Conservation (phyloP, 1,284 basidiomycete genomes). For the Cryptococcus sp. region DNA sequence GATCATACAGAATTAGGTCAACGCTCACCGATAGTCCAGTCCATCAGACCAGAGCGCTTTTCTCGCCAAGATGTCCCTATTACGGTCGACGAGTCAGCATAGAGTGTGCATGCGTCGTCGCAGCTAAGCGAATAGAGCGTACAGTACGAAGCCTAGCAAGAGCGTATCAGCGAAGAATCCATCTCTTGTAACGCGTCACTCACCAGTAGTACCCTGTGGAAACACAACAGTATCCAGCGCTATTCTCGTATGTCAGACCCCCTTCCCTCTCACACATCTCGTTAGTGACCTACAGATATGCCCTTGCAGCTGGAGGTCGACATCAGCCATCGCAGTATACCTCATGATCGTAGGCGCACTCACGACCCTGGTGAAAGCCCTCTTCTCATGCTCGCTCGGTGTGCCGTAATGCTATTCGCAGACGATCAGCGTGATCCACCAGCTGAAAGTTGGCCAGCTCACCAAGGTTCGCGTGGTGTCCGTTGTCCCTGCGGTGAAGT, state of each 20-base stretch:
- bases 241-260: conserved; percentile 13
- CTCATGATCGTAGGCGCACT: conserved; percentile 13
- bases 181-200: neutral
- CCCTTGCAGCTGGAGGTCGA: conserved; percentile 69
- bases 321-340: neutral
- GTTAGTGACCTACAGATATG: conserved; percentile 63
- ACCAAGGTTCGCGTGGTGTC: conserved; percentile 90
- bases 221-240: conserved; percentile 74
- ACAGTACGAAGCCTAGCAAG: conserved; percentile 37
- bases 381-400: conserved; percentile 77
- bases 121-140: conserved; percentile 4
- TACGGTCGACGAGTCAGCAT: conserved; percentile 13
- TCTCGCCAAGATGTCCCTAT: conserved; percentile 80
- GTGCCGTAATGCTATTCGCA: conserved; percentile 79
- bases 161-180: too few relatives aligned
- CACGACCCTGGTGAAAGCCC: conserved; percentile 83
- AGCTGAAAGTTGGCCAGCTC: conserved; percentile 23
- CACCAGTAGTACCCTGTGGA: conserved; percentile 81
- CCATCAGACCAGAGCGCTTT: conserved; percentile 88
- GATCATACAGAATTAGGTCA: neutral
- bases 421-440: conserved; percentile 1
- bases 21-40: conserved; percentile 59
- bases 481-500: conserved; percentile 69
- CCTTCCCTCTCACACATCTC: neutral
- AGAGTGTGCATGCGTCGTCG: too few relatives aligned